A percentile compares a stretch with the other conserved stretches of the same genome.
Conservation (phyloP, 225 moss, liverwort and hornwort genomes). For the Climacium dendroides region DNA sequence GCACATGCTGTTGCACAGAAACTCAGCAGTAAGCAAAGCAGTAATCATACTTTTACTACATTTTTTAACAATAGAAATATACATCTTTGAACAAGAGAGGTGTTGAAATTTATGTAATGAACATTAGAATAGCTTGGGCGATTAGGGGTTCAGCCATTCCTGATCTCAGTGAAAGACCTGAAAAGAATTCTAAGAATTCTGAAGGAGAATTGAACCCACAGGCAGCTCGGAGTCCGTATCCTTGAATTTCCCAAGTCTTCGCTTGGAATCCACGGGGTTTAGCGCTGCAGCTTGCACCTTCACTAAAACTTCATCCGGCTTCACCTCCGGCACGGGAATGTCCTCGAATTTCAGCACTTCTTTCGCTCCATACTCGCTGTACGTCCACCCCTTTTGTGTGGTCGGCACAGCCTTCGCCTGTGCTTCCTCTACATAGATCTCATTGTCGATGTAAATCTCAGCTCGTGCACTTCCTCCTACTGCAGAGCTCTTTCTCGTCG, state of each 20-base stretch:
- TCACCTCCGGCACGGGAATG: conserved; percentile 40
- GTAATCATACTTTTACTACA: neutral
- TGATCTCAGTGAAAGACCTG: neutral
- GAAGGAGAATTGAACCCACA: conserved; percentile 13
- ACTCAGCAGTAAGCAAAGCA: neutral
- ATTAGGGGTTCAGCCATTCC: neutral
- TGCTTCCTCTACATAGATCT: conserved; percentile 7
- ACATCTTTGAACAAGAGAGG: neutral
- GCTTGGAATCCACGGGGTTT: conserved; percentile 63
- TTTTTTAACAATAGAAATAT: neutral
- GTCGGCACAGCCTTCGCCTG: conserved; percentile 3
- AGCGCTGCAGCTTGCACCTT: conserved; percentile 68
- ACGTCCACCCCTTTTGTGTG: conserved; percentile 63
- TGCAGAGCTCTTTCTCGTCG: conserved; percentile 1
- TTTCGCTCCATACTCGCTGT: conserved; percentile 60
- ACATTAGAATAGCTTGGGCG: neutral
- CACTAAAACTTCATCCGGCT: conserved; percentile 53
- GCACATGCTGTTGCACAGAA: conserved; percentile 55
- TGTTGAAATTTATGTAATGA: neutral
- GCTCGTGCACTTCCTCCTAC: conserved; percentile 12
- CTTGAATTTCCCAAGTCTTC: conserved; percentile 48
- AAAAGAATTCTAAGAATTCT: neutral
- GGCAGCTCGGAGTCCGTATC: conserved; percentile 47
- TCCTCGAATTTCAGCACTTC: conserved; percentile 56
- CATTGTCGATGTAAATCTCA: conserved; percentile 14